Percentiles rank a stretch among this genome's conserved stretches.
phyloP scores from a whole-genome alignment of 352 stramenopile genomes.

The Globisporangium echinulatum region DNA sequence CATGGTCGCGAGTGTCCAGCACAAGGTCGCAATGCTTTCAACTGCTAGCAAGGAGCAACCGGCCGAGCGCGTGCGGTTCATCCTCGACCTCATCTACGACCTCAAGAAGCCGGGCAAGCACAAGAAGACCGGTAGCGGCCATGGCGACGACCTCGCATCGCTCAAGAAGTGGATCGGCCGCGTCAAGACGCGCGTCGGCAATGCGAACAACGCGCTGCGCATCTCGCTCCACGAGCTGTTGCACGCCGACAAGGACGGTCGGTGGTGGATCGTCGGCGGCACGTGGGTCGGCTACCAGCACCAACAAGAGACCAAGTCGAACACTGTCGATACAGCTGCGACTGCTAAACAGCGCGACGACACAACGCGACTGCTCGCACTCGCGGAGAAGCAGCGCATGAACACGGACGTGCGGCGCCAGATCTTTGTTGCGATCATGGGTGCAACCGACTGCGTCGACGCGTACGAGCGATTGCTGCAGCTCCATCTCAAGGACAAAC shows the following conservation, averaged over 20 bases:
- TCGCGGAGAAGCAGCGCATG: slow-evolving; percentile 96
- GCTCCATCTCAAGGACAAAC: slow-evolving; percentile 86
- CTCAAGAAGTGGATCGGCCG: slow-evolving; percentile 93
- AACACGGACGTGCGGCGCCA: slow-evolving; percentile 93
- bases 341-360: slow-evolving; percentile 17
- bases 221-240: slow-evolving; percentile 70
- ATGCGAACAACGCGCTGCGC: slow-evolving; percentile 65
- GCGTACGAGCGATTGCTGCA: slow-evolving; percentile 93
- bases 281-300: slow-evolving; percentile 88
- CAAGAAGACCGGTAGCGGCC: slow-evolving; percentile 39
- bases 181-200: slow-evolving; percentile 88
- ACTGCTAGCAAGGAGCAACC: slow-evolving; percentile 18
- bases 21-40: slow-evolving; percentile 45
- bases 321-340: slow-evolving; percentile 11
- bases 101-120: slow-evolving; percentile 94
- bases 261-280: slow-evolving; percentile 96
- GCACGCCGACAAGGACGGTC: slow-evolving; percentile 84
- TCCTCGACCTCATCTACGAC: slow-evolving; percentile 95
- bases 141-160: slow-evolving; percentile 51
- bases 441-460: slow-evolving; percentile 92
- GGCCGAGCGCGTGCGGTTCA: slow-evolving; percentile 73
- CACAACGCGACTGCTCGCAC: slow-evolving; percentile 75
- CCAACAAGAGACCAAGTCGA: slow-evolving; percentile 8
- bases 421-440: slow-evolving; percentile 98
- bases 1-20: slow-evolving; percentile 79